A percentile compares a stretch with the other conserved stretches of the same genome.
phyloP scores from a whole-genome alignment of 2,329 filamentous ascomycete genomes.

The Colletotrichum higginsianum region DNA sequence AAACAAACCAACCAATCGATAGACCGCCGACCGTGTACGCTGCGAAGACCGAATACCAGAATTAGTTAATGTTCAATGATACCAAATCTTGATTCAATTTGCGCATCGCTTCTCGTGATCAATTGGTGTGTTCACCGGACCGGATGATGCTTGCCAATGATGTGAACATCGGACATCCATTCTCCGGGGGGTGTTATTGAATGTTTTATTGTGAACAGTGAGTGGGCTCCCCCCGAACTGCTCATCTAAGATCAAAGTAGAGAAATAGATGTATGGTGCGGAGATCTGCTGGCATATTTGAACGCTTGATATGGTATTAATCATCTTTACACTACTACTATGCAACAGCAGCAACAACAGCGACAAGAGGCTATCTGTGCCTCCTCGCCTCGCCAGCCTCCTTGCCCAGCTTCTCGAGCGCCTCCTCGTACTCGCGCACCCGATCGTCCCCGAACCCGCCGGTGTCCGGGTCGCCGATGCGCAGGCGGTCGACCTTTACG shows the following conservation, averaged over 20 bases:
- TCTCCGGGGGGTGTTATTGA: no score
- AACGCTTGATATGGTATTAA: constrained; percentile 12
- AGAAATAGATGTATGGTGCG: no score
- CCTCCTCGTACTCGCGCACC: constrained; percentile 65
- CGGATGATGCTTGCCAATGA: no score
- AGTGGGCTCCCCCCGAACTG: no score
- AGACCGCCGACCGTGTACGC: constrained; percentile 24
- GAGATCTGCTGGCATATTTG: neutral
- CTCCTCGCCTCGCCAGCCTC: constrained; percentile 64
- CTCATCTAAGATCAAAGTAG: no score
- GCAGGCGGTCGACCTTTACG: constrained; percentile 63
- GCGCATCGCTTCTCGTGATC: neutral
- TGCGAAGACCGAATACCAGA: constrained; percentile 7
- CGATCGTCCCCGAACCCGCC: constrained; percentile 63
- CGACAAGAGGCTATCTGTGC: constrained; percentile 32
- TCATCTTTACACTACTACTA: neutral
- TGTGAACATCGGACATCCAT: no score
- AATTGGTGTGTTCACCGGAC: neutral
- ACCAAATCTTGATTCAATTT: neutral
- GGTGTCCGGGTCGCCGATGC: constrained; percentile 54
- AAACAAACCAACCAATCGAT: constrained; percentile 9
- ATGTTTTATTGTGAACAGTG: no score
- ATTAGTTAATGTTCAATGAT: neutral
- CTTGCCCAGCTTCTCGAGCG: constrained; percentile 73
- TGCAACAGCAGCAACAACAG: neutral